Evolutionary conservation across 2,329 filamentous ascomycete genomes (phyloP), one percentile per base, ranked within the genome.

Genomic region (Akanthomyces lecanii): DNA sequence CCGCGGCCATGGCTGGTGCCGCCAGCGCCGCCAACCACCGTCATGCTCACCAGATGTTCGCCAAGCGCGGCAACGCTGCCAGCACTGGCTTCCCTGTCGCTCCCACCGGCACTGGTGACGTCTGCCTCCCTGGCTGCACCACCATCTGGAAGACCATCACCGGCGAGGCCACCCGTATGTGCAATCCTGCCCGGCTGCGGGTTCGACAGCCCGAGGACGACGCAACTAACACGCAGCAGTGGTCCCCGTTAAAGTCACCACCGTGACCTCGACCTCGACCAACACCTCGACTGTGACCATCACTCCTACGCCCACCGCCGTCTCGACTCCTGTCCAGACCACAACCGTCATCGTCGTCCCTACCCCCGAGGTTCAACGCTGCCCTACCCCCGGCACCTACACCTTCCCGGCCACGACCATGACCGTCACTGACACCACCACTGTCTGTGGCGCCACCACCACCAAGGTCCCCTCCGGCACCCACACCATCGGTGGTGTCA

Each of bases 361-460:
- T 51, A 85, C 83, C 25, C 81, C 82, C 23, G 73, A 81, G 67
- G 73, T 79, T 57, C 77, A 81, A 76, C 77, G 77, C 57, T 88
- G 82, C 81, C 78, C 85, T 61, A 87, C 85, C 52, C 85, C 89
- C 38, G 89, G 89, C 75, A 84, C 83, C 66, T 92, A 92, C 81
- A 91, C 89, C 68, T 86, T 91, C 81, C 86, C 87, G 68, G 88
- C 89, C 64, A 89, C 83, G 68, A 93, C 89, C 66, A 72, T 90
- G 67, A 88, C 85, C 65, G 77, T 92, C 68, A 86, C 81, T 66
- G 79, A 86, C 74, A 83, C 84, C 65, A 89, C 86, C 68, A 90
- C 87, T 45, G 87, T 90, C 66, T 86, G 84, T 75, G 88, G 76
- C 69, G 82, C 84, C 59, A 80, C 85, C 66, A 82, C 84, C 64